Conservation (phyloP, 176 grass and related monocot species). For the Calamus simplicifolius region DNA sequence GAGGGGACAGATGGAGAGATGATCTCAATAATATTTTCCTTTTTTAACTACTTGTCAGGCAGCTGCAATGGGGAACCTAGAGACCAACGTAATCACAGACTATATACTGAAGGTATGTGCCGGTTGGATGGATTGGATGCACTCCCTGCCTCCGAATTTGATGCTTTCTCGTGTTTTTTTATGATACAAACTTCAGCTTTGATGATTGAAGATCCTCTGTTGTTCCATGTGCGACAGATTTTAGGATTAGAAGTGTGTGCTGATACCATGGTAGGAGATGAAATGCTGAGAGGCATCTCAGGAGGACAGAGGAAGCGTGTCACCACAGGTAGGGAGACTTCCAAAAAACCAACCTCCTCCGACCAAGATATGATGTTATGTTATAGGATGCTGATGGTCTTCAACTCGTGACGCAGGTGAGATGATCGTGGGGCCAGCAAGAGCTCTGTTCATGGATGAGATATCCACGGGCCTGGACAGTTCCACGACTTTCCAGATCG, state of each 20-base stretch:
- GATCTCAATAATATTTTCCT: no score
- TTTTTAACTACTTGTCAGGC: constrained; percentile 27
- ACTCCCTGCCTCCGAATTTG: no score
- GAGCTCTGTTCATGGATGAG: constrained; percentile 83
- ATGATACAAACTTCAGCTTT: neutral
- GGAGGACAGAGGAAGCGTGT: constrained; percentile 88
- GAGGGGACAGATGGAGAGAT: no score
- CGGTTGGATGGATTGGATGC: no score
- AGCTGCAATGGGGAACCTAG: constrained; percentile 55
- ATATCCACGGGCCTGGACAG: constrained; percentile 91
- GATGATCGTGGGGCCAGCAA: constrained; percentile 77
- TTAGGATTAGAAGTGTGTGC: constrained; percentile 75
- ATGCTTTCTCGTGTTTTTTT: no score
- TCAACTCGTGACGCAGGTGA: constrained; percentile 31
- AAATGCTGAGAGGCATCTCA: constrained; percentile 78
- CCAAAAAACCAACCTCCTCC: neutral
- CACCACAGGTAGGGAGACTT: constrained; percentile 56
- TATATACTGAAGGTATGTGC: constrained; percentile 61
- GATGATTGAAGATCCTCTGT: neutral
- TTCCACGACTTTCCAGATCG: constrained; percentile 79
- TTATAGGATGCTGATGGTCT: neutral
- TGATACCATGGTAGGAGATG: constrained; percentile 66
- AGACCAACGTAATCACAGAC: constrained; percentile 70
- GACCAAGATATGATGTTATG: neutral
- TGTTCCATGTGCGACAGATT: constrained; percentile 29